Evolutionary conservation across 495 filamentous ascomycete genomes (phyloP), one percentile per base, ranked within the genome.

Genomic region (Halenospora varia): DNA sequence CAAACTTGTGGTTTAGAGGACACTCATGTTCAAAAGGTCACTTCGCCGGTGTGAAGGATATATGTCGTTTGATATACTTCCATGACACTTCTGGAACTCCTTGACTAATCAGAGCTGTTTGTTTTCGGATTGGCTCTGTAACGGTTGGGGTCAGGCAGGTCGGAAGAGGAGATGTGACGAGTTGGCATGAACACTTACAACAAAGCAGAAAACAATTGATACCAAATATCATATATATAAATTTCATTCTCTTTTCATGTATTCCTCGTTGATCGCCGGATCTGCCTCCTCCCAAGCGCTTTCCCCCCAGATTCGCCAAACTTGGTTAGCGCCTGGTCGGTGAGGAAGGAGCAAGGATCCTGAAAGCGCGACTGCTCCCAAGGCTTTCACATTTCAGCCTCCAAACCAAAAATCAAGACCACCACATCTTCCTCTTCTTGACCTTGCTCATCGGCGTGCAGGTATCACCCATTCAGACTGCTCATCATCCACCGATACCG

Each of bases 401-500:
- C 62, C 62, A 57, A 55, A 19, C 52, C 55, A 62, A 62, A 59
- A 56, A 52, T 53, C 58, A 45, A 55, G 26, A 51, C 46, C 48
- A 18, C 40, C 46, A 56, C 46, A 48, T 18, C 59, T 62, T 66
- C 60, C 59, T 25, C 57, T 60, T 66, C 63, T 58, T 41, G 48
- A 57, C 48, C 60, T 61, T 55, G 39, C 51, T 61, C 63, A 62
- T 59, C 63, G 63, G 63, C 48, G 60, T 66, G 63, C 63, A 62
- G 57, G 60, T 63, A 58, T 62, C 60, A 56, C 63, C 57, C 57
- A 55, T 61, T 59, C 55, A 41, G 42, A 56, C 56, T 55, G 60
- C 24, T 44, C 50, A 45, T 11, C 52, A 48, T 53, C 46, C n/a
- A 55, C 57, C 45, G 18, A 53, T 59, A 55, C 54, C 35, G 44